phyloP scores from a whole-genome alignment of 768 basidiomycete genomes.

The Melanogaster broomeanus region DNA sequence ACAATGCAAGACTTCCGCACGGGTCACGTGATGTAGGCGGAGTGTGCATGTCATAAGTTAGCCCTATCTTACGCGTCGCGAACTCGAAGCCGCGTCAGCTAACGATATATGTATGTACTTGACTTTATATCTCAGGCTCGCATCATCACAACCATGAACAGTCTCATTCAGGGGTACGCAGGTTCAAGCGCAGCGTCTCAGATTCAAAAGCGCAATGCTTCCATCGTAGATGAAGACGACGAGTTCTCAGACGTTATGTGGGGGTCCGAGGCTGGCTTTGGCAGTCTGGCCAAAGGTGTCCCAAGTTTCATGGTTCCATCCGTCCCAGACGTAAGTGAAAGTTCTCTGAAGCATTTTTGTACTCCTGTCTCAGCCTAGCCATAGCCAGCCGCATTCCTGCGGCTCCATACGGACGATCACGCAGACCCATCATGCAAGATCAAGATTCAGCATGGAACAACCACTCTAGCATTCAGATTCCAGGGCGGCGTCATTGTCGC shows the following conservation, averaged over 20 bases:
- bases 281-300: conserved; percentile 67
- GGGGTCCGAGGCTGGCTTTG: conserved; percentile 85
- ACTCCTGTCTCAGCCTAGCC: conserved; percentile 10
- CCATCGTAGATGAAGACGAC: conserved; percentile 58
- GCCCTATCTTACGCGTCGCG: conserved; percentile 30
- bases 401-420: conserved; percentile 92
- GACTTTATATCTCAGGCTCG: background rate
- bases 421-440: conserved; percentile 94
- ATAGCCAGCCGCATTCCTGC: conserved; percentile 89
- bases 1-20: too few relatives aligned
- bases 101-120: background rate
- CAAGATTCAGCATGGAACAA: conserved; percentile 98
- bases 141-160: conserved; percentile 59
- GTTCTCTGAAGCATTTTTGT: background rate
- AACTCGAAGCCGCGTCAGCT: conserved; percentile 34
- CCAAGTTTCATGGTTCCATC: conserved; percentile 74
- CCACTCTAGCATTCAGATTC: conserved; percentile 96
- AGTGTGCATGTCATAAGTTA: too few relatives aligned
- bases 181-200: conserved; percentile 52
- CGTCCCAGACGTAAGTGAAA: conserved; percentile 68
- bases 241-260: conserved; percentile 69
- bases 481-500: conserved; percentile 98
- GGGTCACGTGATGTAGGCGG: too few relatives aligned
- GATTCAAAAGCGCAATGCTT: conserved; percentile 46
- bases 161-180: conserved; percentile 65